Base-by-base conservation (phyloP, 2,329 filamentous ascomycete genomes). In the Trichoderma sp. region DNA sequence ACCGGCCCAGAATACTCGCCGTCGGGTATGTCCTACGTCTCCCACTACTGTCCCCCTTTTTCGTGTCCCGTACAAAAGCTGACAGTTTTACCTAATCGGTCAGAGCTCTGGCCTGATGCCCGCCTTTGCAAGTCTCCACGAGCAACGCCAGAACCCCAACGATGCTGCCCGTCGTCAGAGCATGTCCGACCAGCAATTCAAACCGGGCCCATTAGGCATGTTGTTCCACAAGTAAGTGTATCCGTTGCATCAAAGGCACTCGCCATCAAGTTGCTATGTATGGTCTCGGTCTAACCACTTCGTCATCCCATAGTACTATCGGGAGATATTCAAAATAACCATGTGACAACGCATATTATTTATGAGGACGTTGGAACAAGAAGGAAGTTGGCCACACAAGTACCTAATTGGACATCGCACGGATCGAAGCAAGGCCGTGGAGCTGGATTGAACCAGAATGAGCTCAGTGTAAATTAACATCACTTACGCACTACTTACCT, bases 171-270 rank as follows among this genome's bases (percentile, higher is more conserved):
- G 84, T 15, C 82, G 85, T 6, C 80, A 83, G 71, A 85, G 83
- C 71, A 76, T 87, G 69, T 78, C 78, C 34, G 85, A 87, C 65
- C 84, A 87, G 72, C 79, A 79, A 66, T 78, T 78, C 15, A 74
- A 78, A 57, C 72, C 79, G 1, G 84, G 84, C 47, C 75, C 86
- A 67, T 76, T 87, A 59, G 82, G 82, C 62, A 78, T 80, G 67
- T 80, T 86, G 77, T 87, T 85, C 82, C 79, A 85, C 69, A 85
- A 81, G 84, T 87, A 74, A 61, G 82, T 71, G 17, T 14, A 48
- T 52, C 30, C 39, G 14, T 6, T 24, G 5, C 15, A 4, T 2
- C 5, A 3, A 7, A 19, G 26, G 28, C 7, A 28, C 15, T 52
- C n/a, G 3, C 1, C 7, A 2, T 34, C 7, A 34, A 1, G 10